Conservation (phyloP, 2,329 filamentous ascomycete species). For the Cercospora beticola region DNA sequence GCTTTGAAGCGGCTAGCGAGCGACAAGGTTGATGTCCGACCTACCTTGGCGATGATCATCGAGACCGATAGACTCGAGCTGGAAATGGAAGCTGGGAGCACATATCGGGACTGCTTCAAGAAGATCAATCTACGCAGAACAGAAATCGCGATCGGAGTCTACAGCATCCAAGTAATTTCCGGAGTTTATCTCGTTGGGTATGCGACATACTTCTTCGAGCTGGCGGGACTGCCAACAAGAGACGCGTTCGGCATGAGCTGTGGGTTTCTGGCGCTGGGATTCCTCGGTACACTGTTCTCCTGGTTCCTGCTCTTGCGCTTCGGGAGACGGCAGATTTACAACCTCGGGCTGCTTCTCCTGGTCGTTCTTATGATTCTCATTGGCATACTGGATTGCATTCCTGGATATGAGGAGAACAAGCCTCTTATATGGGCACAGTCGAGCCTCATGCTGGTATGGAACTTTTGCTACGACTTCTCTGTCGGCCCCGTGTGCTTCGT, state of each 20-base stretch:
- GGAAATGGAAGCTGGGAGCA: slow-evolving; percentile 42
- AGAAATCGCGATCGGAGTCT: slow-evolving; percentile 46
- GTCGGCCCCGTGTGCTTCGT: slow-evolving; percentile 44
- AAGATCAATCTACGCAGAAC: slow-evolving; percentile 46
- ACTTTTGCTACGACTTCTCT: slow-evolving; percentile 40
- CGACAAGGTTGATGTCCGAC: slow-evolving; percentile 42
- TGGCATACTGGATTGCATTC: slow-evolving; percentile 43
- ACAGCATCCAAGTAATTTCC: slow-evolving; percentile 46
- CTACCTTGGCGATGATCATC: slow-evolving; percentile 43
- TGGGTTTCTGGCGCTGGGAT: slow-evolving; percentile 45
- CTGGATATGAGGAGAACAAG: slow-evolving; percentile 32
- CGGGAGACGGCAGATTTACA: slow-evolving; percentile 45
- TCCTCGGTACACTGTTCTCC: slow-evolving; percentile 44
- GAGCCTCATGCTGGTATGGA: slow-evolving; percentile 40
- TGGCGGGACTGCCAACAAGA: slow-evolving; percentile 42
- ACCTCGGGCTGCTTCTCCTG: slow-evolving; percentile 39
- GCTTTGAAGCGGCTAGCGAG: slow-evolving; percentile 40
- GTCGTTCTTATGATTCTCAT: slow-evolving; percentile 41
- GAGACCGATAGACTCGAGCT: slow-evolving; percentile 41
- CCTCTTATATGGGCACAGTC: slow-evolving; percentile 45
- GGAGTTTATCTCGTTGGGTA: slow-evolving; percentile 47
- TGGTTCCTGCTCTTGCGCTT: slow-evolving; percentile 43
- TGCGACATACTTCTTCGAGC: slow-evolving; percentile 51
- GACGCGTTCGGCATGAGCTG: slow-evolving; percentile 45
- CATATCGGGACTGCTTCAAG: slow-evolving; percentile 45